These are phyloP conservation scores for Macaranga tanarius DNA, from an alignment of 441 rosid genomes.

Conservation along the genomic window DNA sequence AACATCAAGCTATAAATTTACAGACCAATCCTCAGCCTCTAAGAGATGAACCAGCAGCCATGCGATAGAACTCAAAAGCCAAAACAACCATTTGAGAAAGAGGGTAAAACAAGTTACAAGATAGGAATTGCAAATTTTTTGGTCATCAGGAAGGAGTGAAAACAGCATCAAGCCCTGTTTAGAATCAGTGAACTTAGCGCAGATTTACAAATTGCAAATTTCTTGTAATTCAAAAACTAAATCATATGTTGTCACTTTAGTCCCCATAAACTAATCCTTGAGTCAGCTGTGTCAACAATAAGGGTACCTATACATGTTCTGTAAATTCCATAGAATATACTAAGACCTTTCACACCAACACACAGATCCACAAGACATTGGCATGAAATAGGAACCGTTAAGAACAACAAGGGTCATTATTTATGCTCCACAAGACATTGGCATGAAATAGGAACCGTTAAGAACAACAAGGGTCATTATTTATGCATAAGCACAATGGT, in stretches of 20 bases:
- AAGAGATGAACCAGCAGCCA: not conserved
- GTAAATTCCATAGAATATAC: not conserved
- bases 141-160: not conserved
- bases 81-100: not conserved
- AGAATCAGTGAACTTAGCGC: too few species aligned
- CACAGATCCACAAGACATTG: not conserved
- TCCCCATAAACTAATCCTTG: not conserved
- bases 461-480: not conserved
- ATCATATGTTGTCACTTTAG: not conserved
- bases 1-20: not conserved
- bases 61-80: not conserved
- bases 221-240: not conserved
- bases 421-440: not conserved
- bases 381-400: not conserved
- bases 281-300: not conserved
- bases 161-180: too few species aligned
- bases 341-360: not conserved
- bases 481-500: not conserved
- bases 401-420: not conserved
- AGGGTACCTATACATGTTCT: not conserved
- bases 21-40: not conserved
- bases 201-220: too few species aligned
- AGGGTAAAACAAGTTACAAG: not conserved
- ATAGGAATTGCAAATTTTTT: not conserved
- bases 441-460: not conserved